Base-by-base conservation (phyloP, 352 stramenopile species). In the Phytophthora brassicae region DNA sequence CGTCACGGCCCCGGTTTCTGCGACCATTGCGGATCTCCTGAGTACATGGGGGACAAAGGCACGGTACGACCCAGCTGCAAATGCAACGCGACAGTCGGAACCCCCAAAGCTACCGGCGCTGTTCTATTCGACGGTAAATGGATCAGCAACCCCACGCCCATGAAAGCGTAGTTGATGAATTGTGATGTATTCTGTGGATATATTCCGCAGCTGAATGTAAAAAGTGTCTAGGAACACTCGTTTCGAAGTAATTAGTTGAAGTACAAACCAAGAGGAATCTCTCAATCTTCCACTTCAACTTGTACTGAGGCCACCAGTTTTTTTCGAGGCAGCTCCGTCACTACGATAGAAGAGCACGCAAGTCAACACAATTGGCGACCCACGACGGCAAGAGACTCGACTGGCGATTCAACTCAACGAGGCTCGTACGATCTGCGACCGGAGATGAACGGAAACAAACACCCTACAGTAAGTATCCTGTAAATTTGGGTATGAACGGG, bases 61-160 rank as follows among this genome's bases (percentile, higher is more conserved):
- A 48, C 61, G 14, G 66, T 84, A 28, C 72, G 80, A 41, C 49
- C 65, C 12, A 79, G 75, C 26, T 89, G 80, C 50, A 68, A 68
- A 36, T 89, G 80, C 39, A 64, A 60, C 23, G 36, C 31, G 11
- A 51, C 45, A 16, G 41, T 35, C 35, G 31, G 19, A 7, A 50
- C 39, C 16, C 44, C 53, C n/a, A 65, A 68, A 44, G 48, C 57
- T 11, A 43, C 31, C 3, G 63, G 64, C 14, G 60, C 64, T 71
- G 62, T 75, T 75, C 53, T 75, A 48, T 72, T 75, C 59, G 64
- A 72, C 33, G 68, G 68, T n/a, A 72, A 75, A 72, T 75, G 68
- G 64, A 75, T 64, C 50, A 72, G 63, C 24, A 70, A 51, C 44
- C 56, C 66, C 24, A 53, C 51, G 47, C 64, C 53, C 14, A 36